These are phyloP conservation scores for Trichophaea hybrida DNA, from an alignment of 2,329 filamentous ascomycete species.

Conservation along the genomic window DNA sequence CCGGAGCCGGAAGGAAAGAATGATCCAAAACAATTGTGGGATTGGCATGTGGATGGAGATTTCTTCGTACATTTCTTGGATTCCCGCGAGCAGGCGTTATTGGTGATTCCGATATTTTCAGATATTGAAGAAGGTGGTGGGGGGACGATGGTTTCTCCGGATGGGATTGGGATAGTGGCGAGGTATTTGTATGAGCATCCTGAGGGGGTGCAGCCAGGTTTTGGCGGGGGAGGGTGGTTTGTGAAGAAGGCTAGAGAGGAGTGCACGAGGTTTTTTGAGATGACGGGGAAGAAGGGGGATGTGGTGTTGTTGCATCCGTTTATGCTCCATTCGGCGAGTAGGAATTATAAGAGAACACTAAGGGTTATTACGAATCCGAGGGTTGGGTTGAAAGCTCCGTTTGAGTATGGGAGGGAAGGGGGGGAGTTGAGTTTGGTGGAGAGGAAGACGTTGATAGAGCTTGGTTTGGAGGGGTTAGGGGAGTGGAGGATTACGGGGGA, in stretches of 20 bases:
- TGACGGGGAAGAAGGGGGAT: conserved; percentile 40
- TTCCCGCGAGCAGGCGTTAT: conserved; percentile 51
- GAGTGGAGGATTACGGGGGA: conserved; percentile 38
- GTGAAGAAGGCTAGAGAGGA: conserved; percentile 31
- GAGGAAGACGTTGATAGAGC: conserved; percentile 37
- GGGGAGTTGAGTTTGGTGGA: conserved; percentile 39
- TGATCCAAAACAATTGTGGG: conserved; percentile 39
- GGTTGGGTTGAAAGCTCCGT: conserved; percentile 38
- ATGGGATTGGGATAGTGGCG: conserved; percentile 44
- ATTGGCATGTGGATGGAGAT: conserved; percentile 58
- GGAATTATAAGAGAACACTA: conserved; percentile 36
- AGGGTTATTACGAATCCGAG: conserved; percentile 44
- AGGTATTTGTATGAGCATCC: conserved; percentile 46
- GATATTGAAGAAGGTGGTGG: conserved; percentile 48
- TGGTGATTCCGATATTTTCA: conserved; percentile 54
- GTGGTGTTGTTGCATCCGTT: conserved; percentile 42
- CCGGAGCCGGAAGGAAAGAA: conserved; percentile 37
- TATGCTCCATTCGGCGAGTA: conserved; percentile 41
- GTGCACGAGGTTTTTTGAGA: conserved; percentile 37
- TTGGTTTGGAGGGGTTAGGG: conserved; percentile 33
- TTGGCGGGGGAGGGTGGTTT: conserved; percentile 15
- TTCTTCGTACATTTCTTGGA: conserved; percentile 61
- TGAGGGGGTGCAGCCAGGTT: conserved; percentile 38
- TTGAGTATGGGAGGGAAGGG: conserved; percentile 36
- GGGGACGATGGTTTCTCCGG: conserved; percentile 49